Base-by-base conservation (phyloP, 306 rosid genomes). In the apple (Malus domestica) region DNA sequence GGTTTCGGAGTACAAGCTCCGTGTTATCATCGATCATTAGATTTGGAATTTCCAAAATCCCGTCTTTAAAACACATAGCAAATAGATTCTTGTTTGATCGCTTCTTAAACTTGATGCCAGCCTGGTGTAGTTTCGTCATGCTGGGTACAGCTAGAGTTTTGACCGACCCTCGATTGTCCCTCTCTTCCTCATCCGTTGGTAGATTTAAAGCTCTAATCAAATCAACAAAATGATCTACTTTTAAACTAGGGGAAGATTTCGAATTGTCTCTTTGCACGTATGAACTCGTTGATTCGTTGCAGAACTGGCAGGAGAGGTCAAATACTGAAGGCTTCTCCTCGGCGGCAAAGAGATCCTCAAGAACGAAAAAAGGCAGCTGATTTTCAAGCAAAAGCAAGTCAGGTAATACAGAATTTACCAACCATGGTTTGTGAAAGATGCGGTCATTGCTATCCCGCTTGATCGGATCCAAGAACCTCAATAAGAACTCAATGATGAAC, bases 291-390 rank as follows among this genome's bases (percentile, higher is more conserved):
- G 30, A 42, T 14, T 30, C 44, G 42, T 11, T 64, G 35, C 85
- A 80, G 69, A 72, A 79, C 1, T 64, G 5, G 55, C 35, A 75
- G 12, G 83, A 74, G 45, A 81, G 79, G 16, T 76, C 20, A 19
- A 75, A 30, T 38, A 87, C 16, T 8, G 70, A 68, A 59, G 55
- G 4, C 38, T 5, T 5, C 10, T 23, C 33, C 3, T 6, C 44
- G 12, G 52, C 40, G 1, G 57, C 38, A 33, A 75, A 75, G 40
- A 83, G 67, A 22, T 75, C 59, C 2, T 70, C 13, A 14, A 72
- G 72, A 33, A 68, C 74, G 60, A 74, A 76, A 74, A 84, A 79
- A 12, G 90, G 90, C 30, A 87, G 75, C 51, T 87, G 90, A 63
- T 87, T 84, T 68, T 83, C 86, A 67, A 81, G 84, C 67, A 84